Conservation (phyloP, 2,329 filamentous ascomycete species). For the Pyrenochaeta sp. region DNA sequence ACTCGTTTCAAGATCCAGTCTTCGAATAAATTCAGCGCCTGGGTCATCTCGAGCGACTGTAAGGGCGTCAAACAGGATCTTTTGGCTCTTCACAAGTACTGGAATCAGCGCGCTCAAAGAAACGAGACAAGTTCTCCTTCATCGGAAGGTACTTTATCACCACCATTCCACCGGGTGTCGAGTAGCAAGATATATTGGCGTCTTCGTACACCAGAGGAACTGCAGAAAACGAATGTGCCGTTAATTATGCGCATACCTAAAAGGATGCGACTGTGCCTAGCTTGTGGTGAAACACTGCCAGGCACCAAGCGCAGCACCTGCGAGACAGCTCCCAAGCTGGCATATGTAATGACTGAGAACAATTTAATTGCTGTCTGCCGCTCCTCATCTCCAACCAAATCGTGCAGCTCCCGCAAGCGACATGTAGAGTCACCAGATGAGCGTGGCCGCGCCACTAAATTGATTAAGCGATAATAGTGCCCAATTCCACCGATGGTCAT, state of each 20-base stretch:
- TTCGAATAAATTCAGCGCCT: conserved; percentile 20
- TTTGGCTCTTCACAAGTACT: conserved; percentile 13
- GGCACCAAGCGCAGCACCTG: neutral
- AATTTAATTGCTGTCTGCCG: neutral
- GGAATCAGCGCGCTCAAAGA: conserved; percentile 1
- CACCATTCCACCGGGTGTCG: neutral
- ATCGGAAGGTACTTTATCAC: neutral
- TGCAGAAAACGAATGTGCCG: conserved; percentile 28
- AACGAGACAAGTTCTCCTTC: neutral
- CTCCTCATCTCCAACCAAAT: neutral
- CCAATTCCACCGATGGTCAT: neutral
- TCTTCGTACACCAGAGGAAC: conserved; percentile 9
- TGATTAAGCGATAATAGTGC: neutral
- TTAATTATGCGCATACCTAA: conserved; percentile 16
- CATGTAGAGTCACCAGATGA: neutral
- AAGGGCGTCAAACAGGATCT: conserved; percentile 23
- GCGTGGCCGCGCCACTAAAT: neutral
- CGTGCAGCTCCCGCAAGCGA: conserved; percentile 1
- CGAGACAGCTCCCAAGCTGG: neutral
- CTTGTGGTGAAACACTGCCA: neutral
- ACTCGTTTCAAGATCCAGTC: conserved; percentile 35
- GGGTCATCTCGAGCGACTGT: conserved; percentile 27
- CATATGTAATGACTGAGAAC: neutral
- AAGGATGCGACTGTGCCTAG: neutral
- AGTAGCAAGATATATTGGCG: conserved; percentile 13